phyloP scores from a whole-genome alignment of 2,329 filamentous ascomycete species.

The Whalleya microplaca region DNA sequence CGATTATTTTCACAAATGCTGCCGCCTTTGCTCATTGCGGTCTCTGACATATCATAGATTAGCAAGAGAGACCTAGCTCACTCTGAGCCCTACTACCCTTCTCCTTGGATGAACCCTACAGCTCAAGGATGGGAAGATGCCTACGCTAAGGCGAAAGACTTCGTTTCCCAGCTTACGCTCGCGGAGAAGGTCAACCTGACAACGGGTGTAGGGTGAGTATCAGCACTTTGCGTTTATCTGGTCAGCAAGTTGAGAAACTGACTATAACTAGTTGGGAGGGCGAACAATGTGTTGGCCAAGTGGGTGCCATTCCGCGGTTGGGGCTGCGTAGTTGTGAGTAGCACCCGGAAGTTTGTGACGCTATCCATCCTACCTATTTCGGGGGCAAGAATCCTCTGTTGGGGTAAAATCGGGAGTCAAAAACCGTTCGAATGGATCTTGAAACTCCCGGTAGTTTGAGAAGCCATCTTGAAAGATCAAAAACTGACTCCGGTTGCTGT shows the following conservation, averaged over 20 bases:
- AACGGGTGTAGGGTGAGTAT: constrained; percentile 77
- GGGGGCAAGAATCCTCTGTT: no score
- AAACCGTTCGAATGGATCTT: no score
- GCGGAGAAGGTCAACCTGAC: constrained; percentile 94
- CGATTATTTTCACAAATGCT: constrained; percentile 6
- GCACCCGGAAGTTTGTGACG: no score
- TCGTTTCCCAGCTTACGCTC: constrained; percentile 83
- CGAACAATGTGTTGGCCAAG: constrained; percentile 78
- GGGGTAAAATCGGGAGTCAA: no score
- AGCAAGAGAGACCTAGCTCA: constrained; percentile 29
- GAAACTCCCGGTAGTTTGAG: no score
- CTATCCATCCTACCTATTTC: no score
- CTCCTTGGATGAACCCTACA: constrained; percentile 80
- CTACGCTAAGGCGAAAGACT: constrained; percentile 73
- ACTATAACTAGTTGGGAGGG: constrained; percentile 58
- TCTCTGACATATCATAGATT: constrained; percentile 28
- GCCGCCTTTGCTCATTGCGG: constrained; percentile 13
- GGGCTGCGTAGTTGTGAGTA: constrained; percentile 68
- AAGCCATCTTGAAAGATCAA: no score
- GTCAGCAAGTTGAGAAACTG: constrained; percentile 1
- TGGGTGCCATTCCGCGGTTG: constrained; percentile 70
- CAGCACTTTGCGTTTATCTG: not conserved
- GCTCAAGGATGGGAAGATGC: constrained; percentile 76
- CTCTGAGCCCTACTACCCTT: constrained; percentile 66
- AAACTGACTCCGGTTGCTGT: no score